These are phyloP conservation scores for Brettanomyces anomalus DNA, from an alignment of 805 yeast species.

Conservation along the genomic window DNA sequence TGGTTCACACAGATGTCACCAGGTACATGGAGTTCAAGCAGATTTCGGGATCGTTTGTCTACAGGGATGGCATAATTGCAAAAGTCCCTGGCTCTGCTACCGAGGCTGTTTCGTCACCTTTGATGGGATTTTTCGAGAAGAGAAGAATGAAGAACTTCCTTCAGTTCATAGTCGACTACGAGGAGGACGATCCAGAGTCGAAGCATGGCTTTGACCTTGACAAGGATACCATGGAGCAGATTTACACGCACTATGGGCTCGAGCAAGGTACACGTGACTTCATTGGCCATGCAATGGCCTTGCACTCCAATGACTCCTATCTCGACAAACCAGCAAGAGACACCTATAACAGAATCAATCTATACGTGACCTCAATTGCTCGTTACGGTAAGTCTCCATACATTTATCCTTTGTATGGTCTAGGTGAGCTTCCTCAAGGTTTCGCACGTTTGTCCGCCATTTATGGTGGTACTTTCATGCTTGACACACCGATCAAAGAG, in stretches of 20 bases:
- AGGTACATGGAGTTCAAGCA: conserved; percentile 94
- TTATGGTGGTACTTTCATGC: conserved; percentile 97
- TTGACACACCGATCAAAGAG: conserved; percentile 92
- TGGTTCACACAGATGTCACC: conserved; percentile 93
- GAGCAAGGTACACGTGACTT: conserved; percentile 92
- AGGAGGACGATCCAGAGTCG: conserved; percentile 69
- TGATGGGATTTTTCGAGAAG: conserved; percentile 95
- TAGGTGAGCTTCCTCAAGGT: conserved; percentile 98
- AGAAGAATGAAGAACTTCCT: conserved; percentile 88
- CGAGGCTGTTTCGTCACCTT: conserved; percentile 85
- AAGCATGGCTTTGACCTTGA: conserved; percentile 85
- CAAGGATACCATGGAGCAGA: conserved; percentile 82
- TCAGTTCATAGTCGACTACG: conserved; percentile 76
- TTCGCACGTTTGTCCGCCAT: conserved; percentile 95
- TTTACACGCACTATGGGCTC: conserved; percentile 80
- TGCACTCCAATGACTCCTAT: conserved; percentile 90
- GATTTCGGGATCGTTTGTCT: conserved; percentile 92
- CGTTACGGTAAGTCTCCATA: conserved; percentile 96
- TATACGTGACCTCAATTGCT: conserved; percentile 86
- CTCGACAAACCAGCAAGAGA: conserved; percentile 85
- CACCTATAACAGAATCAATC: conserved; percentile 73
- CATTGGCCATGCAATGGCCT: conserved; percentile 98
- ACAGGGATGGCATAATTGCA: conserved; percentile 81
- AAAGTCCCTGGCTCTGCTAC: conserved; percentile 89
- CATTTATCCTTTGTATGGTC: conserved; percentile 89